These are phyloP conservation scores for Funneliformis geosporum DNA, from an alignment of 192 early-diverging fungal genomes.

Conservation along the genomic window DNA sequence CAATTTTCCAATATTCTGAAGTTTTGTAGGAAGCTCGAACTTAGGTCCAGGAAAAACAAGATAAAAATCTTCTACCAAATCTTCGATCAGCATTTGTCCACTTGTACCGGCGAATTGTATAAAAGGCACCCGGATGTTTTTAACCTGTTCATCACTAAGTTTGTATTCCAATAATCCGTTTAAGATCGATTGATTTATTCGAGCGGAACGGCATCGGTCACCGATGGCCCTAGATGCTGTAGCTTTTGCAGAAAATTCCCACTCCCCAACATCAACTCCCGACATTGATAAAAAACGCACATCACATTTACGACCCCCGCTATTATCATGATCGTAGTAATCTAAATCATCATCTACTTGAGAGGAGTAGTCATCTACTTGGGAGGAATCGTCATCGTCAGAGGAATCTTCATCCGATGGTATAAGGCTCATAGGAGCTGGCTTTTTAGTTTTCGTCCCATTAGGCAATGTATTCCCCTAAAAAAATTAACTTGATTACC, in stretches of 20 bases:
- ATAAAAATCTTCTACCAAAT: slow-evolving; percentile 19
- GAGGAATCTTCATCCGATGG: no score
- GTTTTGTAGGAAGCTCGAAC: no score
- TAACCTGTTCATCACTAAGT: slow-evolving; percentile 26
- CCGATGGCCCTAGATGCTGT: slow-evolving; percentile 5
- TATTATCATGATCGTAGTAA: no score
- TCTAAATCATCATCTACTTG: no score
- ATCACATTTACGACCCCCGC: slow-evolving; percentile 31
- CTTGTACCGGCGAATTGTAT: slow-evolving; percentile 24
- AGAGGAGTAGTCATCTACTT: no score
- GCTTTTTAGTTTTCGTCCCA: no score
- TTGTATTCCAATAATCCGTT: slow-evolving; percentile 29
- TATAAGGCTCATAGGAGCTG: no score
- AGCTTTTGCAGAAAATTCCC: slow-evolving; percentile 27
- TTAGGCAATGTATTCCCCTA: neutral
- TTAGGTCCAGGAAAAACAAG: no score
- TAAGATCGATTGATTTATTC: slow-evolving; percentile 34
- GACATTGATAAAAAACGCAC: slow-evolving; percentile 28
- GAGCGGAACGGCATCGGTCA: slow-evolving; percentile 17
- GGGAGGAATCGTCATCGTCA: no score
- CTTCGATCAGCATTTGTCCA: slow-evolving; percentile 25
- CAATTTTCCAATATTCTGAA: no score
- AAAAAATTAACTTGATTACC: slow-evolving; percentile 16
- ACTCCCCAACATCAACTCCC: slow-evolving; percentile 25
- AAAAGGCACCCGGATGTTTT: slow-evolving; percentile 24